phyloP scores from a whole-genome alignment of 2,329 filamentous ascomycete species.

The Hypoxylon sp. region DNA sequence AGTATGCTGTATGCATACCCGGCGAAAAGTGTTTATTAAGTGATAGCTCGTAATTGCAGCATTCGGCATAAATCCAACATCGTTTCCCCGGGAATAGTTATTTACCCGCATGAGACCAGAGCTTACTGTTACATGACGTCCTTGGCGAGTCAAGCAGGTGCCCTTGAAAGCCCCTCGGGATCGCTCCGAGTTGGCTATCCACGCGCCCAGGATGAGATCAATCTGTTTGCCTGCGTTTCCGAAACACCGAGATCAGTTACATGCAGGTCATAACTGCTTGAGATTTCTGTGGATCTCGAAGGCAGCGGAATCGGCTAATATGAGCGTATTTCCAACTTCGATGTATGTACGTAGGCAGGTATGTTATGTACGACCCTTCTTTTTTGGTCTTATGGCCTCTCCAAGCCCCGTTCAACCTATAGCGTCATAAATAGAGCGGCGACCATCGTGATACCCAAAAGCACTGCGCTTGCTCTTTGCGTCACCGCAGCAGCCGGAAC shows the following conservation, averaged over 20 bases:
- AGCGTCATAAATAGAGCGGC: conserved; percentile 46
- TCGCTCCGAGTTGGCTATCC: conserved; percentile 20
- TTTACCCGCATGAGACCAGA: conserved; percentile 37
- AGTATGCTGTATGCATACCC: conserved; percentile 24
- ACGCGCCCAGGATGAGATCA: conserved; percentile 25
- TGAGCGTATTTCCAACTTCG: conserved; percentile 10
- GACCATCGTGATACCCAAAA: conserved; percentile 44
- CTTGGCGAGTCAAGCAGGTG: conserved; percentile 27
- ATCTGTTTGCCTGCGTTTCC: conserved; percentile 26
- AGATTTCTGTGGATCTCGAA: conserved; percentile 29
- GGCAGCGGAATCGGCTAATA: conserved; percentile 27
- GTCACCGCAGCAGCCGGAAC: conserved; percentile 38
- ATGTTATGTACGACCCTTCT: conserved; percentile 9
- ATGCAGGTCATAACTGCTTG: conserved; percentile 5
- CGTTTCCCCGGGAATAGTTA: conserved; percentile 36
- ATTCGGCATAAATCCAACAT: conserved; percentile 32
- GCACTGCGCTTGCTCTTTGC: conserved; percentile 43
- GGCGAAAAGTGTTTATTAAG: conserved; percentile 33
- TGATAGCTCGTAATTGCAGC: conserved; percentile 35
- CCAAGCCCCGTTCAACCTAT: conserved; percentile 31
- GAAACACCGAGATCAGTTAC: conserved; percentile 39
- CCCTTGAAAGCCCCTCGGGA: conserved; percentile 15
- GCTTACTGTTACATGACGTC: conserved; percentile 41
- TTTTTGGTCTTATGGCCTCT: conserved; percentile 13
- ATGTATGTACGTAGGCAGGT: conserved; percentile 14